These are phyloP conservation scores for Penicillium janthinellum DNA, from an alignment of 2,329 filamentous ascomycete genomes.

Conservation along the genomic window DNA sequence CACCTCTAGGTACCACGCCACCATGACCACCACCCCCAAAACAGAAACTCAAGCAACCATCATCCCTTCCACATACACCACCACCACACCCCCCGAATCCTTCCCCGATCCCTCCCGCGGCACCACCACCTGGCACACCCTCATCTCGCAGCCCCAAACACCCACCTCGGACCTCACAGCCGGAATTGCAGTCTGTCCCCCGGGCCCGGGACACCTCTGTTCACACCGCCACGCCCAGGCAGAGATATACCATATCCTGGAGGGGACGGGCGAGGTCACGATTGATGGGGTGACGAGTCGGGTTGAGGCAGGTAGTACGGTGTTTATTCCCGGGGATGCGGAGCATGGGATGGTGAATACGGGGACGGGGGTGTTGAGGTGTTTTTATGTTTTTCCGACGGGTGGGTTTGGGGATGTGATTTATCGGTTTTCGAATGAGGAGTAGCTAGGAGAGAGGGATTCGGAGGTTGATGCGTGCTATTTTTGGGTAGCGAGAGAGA, in stretches of 20 bases:
- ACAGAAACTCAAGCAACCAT: constrained; percentile 6
- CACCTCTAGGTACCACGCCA: background rate
- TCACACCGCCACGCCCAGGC: constrained; percentile 46
- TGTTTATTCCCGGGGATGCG: constrained; percentile 49
- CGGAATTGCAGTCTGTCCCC: constrained; percentile 42
- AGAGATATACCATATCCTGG: constrained; percentile 47
- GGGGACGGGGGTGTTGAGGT: constrained; percentile 33
- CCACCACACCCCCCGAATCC: constrained; percentile 15
- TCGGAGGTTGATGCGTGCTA: background rate
- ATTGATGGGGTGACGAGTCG: constrained; percentile 40
- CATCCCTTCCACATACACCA: constrained; percentile 12
- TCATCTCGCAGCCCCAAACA: constrained; percentile 41
- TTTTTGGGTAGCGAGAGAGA: no score
- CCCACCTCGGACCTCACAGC: constrained; percentile 39
- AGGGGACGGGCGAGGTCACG: constrained; percentile 40
- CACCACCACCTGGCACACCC: constrained; percentile 43
- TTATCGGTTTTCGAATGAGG: constrained; percentile 37
- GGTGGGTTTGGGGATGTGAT: constrained; percentile 42
- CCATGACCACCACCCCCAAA: background rate
- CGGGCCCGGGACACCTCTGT: constrained; percentile 38
- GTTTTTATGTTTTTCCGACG: constrained; percentile 48
- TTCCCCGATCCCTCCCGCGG: constrained; percentile 17
- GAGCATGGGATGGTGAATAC: constrained; percentile 46
- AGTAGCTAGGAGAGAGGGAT: background rate
- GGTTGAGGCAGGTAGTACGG: constrained; percentile 38